Evolutionary conservation across 768 basidiomycete genomes (phyloP).

Genomic region (Leucosporidium scottii): DNA sequence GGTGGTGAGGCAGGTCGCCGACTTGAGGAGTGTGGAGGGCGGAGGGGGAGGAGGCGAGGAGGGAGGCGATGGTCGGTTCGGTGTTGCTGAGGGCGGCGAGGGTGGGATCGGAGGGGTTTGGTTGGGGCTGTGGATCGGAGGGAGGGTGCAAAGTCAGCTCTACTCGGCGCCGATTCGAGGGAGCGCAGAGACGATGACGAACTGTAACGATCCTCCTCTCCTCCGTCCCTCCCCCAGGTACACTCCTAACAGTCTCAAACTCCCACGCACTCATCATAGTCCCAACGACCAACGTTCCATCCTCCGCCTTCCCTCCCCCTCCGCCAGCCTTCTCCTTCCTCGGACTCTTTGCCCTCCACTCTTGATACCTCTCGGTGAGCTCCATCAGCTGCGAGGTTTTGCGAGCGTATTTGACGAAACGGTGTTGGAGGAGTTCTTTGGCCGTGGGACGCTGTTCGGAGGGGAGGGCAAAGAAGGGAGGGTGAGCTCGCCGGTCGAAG

Average conservation of each 20-base stretch:
- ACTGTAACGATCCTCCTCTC: constrained; percentile 11
- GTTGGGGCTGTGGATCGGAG: constrained; percentile 2
- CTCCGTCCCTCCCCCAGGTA: constrained; percentile 31
- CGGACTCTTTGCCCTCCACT: constrained; percentile 56
- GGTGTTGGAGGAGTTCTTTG: constrained; percentile 85
- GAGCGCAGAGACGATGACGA: background rate
- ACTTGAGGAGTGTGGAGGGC: background rate
- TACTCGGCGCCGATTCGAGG: background rate
- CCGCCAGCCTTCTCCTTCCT: constrained; percentile 43
- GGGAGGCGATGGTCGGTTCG: constrained; percentile 23
- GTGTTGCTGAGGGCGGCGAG: constrained; percentile 19
- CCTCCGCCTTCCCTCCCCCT: background rate
- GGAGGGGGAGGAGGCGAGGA: constrained; percentile 12
- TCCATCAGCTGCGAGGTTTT: constrained; percentile 78
- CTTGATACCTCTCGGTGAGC: constrained; percentile 78
- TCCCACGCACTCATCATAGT: constrained; percentile 91
- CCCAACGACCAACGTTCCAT: constrained; percentile 39
- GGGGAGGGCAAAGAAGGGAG: no score
- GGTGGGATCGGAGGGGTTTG: constrained; percentile 10
- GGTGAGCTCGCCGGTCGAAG: background rate
- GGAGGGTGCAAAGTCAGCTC: background rate
- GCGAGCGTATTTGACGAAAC: constrained; percentile 77
- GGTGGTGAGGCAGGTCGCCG: constrained; percentile 6
- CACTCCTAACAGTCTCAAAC: constrained; percentile 71
- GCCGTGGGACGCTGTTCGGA: constrained; percentile 81